Evolutionary conservation across 441 rosid species (phyloP), one percentile per base, ranked within the genome.

Genomic region (Adansonia rubrostipa): DNA sequence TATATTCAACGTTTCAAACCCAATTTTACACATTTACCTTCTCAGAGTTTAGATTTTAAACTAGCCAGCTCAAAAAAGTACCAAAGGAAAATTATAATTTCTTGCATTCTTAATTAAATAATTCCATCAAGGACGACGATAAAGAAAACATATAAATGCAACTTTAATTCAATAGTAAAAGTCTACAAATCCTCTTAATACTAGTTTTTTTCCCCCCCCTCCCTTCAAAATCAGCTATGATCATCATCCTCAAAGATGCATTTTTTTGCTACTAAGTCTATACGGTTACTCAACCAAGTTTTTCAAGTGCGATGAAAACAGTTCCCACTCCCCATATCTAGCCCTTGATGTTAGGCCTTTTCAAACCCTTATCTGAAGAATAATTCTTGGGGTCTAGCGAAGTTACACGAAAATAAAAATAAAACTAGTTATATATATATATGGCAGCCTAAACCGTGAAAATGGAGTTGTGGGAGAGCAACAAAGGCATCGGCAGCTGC

Each of bases 131-230:
- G 70, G 60, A 47, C 48, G 58, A 58, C 1, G 19, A 22, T 19
- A 64, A 4, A 73, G 67, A 48, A 50, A 17, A 24, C 8, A 70
- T 24, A 22, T 63, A 62, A 61, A 61, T 22, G 65, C 40, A 9
- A 22, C 65, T 61, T 61, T 71, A 44, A 28, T 51, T 15, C 19
- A 54, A 4, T 36, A 36, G 1, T 36, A 36, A 36, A 36, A 36
- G 40, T 36, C 40, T 36, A 4, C 40, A 36, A 36, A 76, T 36
- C 74, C 72, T 80, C 53, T 19, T 24, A 69, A 57, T 14, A 15
- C 66, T 72, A 79, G 78, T 78, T 67, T 77, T 74, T 24, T 62
- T 36, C 67, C 73, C 69, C 11, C 28, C n/a, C 44, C n/a, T 24
- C 28, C 28, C 28, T 62, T 17, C 28, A 51, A 58, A 51, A 62